phyloP scores from a whole-genome alignment of 2,329 filamentous ascomycete genomes.

The Paecilomyces sp. region DNA sequence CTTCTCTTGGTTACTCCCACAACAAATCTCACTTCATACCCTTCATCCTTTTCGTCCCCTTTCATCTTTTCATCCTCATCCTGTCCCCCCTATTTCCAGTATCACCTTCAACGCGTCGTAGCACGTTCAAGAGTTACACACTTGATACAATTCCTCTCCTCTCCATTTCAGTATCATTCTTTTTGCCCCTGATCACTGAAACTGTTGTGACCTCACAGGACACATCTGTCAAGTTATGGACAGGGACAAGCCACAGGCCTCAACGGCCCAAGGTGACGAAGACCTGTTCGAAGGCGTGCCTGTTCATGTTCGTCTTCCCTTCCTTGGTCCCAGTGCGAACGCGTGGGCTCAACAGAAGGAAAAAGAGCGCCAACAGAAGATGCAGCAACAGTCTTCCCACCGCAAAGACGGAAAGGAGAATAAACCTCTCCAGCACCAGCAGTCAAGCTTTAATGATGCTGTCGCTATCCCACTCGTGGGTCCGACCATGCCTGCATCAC shows the following conservation, averaged over 20 bases:
- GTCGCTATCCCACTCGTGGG: conserved; percentile 2
- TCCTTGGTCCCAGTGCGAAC: conserved; percentile 15
- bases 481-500: not conserved
- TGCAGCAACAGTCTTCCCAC: not conserved
- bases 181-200: not conserved
- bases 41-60: not conserved
- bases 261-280: not conserved
- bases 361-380: conserved; percentile 6
- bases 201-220: not conserved
- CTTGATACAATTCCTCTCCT: not conserved
- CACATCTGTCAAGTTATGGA: conserved; percentile 9
- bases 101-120: not conserved
- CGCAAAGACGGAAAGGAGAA: not conserved
- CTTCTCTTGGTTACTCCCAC: not conserved
- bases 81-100: not conserved
- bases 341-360: conserved; percentile 19
- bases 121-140: not conserved
- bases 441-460: not conserved
- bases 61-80: not conserved
- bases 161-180: not conserved
- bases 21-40: not conserved
- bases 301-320: conserved; percentile 1
- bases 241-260: conserved; percentile 10
- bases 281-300: not conserved
- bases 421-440: not conserved